These are phyloP conservation scores for Martensiomyces pterosporus DNA, from an alignment of 192 early-diverging fungal genomes.

Conservation along the genomic window DNA sequence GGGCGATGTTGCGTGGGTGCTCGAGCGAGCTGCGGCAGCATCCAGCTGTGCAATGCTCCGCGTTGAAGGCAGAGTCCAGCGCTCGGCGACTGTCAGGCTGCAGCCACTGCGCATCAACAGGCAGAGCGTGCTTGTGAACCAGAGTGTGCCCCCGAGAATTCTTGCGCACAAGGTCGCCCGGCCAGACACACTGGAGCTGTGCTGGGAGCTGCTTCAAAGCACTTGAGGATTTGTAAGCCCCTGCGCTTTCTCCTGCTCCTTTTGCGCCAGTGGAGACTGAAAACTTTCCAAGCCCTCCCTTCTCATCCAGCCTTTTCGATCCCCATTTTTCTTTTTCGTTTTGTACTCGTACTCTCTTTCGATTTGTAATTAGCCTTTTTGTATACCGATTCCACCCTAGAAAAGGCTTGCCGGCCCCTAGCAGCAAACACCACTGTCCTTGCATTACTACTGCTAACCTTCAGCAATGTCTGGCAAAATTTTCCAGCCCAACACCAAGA, in stretches of 20 bases:
- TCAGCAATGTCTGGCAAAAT: no score
- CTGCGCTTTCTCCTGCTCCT: no score
- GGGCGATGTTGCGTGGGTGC: background rate
- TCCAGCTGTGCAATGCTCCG: background rate
- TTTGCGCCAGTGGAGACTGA: no score
- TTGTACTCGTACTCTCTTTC: no score
- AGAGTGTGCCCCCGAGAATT: slow-evolving; percentile 11
- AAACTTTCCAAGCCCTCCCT: no score
- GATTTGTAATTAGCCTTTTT: no score
- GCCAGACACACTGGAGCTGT: slow-evolving; percentile 6
- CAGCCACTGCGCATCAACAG: slow-evolving; percentile 34
- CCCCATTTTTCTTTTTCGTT: no score
- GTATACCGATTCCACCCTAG: no score
- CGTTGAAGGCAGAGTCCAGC: slow-evolving; percentile 9
- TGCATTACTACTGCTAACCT: no score
- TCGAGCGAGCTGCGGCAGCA: slow-evolving; percentile 10
- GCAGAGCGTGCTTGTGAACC: slow-evolving; percentile 5
- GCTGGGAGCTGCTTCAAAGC: slow-evolving; percentile 28
- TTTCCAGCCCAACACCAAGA: slow-evolving; percentile 43
- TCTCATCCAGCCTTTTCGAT: no score
- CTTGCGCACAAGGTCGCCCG: slow-evolving; percentile 9
- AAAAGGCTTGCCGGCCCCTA: no score
- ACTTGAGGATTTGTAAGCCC: slow-evolving; percentile 6
- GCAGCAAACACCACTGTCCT: no score
- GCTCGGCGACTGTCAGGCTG: slow-evolving; percentile 1